Conservation (phyloP, 2,329 filamentous ascomycete species). For the Ophiostoma perfectum region DNA sequence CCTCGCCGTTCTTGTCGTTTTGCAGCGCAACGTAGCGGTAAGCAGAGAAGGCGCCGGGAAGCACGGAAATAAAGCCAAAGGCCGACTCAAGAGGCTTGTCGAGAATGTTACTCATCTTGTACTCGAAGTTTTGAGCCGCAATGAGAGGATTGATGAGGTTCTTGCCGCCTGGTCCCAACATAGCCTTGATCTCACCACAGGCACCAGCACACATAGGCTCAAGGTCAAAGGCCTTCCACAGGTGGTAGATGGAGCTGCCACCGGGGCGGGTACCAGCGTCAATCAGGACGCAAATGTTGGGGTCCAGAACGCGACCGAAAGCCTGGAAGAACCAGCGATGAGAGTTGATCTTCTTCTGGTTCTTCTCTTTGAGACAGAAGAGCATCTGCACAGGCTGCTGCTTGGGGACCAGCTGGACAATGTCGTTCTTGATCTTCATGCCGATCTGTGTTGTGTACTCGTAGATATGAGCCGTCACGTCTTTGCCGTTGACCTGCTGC, state of each 20-base stretch:
- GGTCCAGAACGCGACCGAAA: conserved; percentile 85
- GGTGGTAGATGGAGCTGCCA: conserved; percentile 89
- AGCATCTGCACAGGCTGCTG: conserved; percentile 92
- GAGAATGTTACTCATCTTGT: conserved; percentile 99
- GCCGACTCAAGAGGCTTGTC: conserved; percentile 96
- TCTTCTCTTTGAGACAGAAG: conserved; percentile 98
- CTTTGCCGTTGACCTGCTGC: conserved; percentile 93
- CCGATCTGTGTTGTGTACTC: conserved; percentile 87
- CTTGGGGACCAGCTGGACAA: conserved; percentile 78
- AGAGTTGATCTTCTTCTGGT: conserved; percentile 99
- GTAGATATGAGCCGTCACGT: conserved; percentile 96
- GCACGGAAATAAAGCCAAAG: conserved; percentile 94
- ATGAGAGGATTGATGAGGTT: conserved; percentile 93
- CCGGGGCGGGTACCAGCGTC: conserved; percentile 95
- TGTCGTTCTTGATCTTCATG: conserved; percentile 80
- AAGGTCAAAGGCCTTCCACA: conserved; percentile 97
- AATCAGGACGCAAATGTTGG: conserved; percentile 93
- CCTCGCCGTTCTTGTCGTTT: conserved; percentile 91
- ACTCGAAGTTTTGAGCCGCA: conserved; percentile 97
- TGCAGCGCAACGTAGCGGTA: conserved; percentile 92
- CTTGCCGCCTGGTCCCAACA: conserved; percentile 78
- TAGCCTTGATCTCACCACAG: conserved; percentile 92
- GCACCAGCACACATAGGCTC: conserved; percentile 97
- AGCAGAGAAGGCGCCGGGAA: conserved; percentile 96
- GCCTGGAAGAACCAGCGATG: conserved; percentile 99